Conservation (phyloP, 116 monocot genomes). For the Zostera marina region DNA sequence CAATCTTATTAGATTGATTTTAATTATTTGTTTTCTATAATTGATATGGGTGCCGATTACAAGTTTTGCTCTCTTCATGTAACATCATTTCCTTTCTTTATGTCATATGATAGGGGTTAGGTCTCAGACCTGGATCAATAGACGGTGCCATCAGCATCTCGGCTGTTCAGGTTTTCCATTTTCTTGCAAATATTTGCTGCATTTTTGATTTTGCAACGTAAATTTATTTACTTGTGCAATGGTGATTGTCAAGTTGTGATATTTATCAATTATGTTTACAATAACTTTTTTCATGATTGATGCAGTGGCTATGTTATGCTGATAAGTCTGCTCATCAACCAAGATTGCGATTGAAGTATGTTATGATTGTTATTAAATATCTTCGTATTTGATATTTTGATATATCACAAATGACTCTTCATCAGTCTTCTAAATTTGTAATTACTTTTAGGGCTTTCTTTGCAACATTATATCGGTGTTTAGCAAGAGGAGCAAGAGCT, state of each 20-base stretch:
- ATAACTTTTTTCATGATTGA: not conserved
- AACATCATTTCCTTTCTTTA: too few relatives aligned
- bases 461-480: slow-evolving; percentile 80
- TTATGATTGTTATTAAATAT: too few relatives aligned
- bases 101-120: slow-evolving; percentile 44
- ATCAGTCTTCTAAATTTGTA: not conserved
- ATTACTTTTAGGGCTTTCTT: slow-evolving; percentile 65
- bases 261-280: not conserved
- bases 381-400: too few relatives aligned
- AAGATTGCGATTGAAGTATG: slow-evolving; percentile 83
- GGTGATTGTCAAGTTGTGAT: not conserved
- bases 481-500: slow-evolving; percentile 93
- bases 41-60: not conserved
- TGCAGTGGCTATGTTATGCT: slow-evolving; percentile 97
- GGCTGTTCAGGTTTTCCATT: slow-evolving; percentile 66
- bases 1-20: too few relatives aligned
- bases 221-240: not conserved
- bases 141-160: slow-evolving; percentile 98
- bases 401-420: not conserved
- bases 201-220: not conserved
- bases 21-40: not conserved
- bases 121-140: slow-evolving; percentile 70
- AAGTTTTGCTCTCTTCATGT: too few relatives aligned
- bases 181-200: not conserved
- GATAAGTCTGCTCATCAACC: slow-evolving; percentile 91